phyloP scores from a whole-genome alignment of 106 monocot genomes.

The Alisma plantagoaquatica region DNA sequence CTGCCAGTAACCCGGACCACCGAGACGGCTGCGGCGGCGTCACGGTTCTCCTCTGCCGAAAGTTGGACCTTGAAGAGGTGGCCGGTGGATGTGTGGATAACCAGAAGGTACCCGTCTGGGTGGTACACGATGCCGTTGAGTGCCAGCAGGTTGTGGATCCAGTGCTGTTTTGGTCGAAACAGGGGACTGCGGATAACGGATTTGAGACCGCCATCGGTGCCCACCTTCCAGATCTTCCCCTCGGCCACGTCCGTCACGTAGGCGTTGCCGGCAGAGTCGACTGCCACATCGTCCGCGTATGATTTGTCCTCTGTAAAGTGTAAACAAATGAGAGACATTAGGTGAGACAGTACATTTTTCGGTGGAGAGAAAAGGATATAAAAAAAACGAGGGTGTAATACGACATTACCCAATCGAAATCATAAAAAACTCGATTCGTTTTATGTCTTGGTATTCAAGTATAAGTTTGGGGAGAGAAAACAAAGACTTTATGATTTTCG shows the following conservation, averaged over 20 bases:
- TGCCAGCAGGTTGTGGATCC: slow-evolving; percentile 38
- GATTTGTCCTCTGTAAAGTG: slow-evolving; percentile 32
- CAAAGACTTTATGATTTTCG: background rate
- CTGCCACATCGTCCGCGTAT: slow-evolving; percentile 70
- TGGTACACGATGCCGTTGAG: slow-evolving; percentile 89
- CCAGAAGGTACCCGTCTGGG: slow-evolving; percentile 68
- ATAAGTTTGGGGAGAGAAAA: background rate
- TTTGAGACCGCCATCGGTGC: slow-evolving; percentile 36
- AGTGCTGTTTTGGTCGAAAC: slow-evolving; percentile 33
- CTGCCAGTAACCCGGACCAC: slow-evolving; percentile 38
- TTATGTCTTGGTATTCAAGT: background rate
- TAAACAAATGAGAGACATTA: background rate
- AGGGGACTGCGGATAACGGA: slow-evolving; percentile 39
- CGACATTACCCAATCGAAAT: too few species aligned
- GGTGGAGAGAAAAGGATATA: too few species aligned
- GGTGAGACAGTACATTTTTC: background rate
- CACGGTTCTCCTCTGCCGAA: slow-evolving; percentile 19
- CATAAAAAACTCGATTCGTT: too few species aligned
- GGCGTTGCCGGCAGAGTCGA: slow-evolving; percentile 64
- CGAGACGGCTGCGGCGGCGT: too few species aligned
- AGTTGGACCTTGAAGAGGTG: slow-evolving; percentile 58
- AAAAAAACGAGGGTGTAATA: too few species aligned
- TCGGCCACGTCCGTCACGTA: slow-evolving; percentile 59
- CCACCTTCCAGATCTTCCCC: slow-evolving; percentile 81
- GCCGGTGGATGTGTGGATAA: slow-evolving; percentile 65